Evolutionary conservation across 148 eudicot species (phyloP), one percentile per base, ranked within the genome.

Genomic region (Talinum fruticosum): DNA sequence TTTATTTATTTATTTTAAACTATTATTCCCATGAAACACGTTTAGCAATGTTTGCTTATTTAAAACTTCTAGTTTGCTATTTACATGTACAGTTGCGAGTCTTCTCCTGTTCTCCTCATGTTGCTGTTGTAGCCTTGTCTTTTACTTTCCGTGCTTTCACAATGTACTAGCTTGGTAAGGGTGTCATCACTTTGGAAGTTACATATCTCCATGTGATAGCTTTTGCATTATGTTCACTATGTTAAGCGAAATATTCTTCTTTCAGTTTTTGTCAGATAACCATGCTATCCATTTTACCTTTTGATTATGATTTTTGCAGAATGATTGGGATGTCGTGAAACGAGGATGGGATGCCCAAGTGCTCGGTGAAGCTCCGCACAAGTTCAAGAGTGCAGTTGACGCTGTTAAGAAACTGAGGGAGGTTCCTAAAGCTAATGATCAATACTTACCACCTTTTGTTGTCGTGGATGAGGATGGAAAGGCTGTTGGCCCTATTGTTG

Each of bases 271-370:
- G 72, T 36, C n/a, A n/a, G 29, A 23, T 7, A 74, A 78, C 14
- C 29, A 23, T 71, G 59, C 7, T 7, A 38, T 79, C 35, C 44
- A 59, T 78, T 65, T 62, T 47, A n/a, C 49, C 70, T 29, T 47
- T 75, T 32, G 32, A n/a, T n/a, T n/a, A n/a, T n/a, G n/a, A n/a
- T n/a, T 79, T 81, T 66, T 77, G 36, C 80, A 94, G 98, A 94
- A 94, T 76, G 98, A 94, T 71, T 94, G 98, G 98, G 85, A 80
- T 67, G 97, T 94, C 72, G 93, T 94, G 38, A 94, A 94, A 79
- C 88, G 98, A 54, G 98, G 98, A 36, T 94, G 98, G 98, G 97
- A 94, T 78, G 97, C 98, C 34, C 98, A 94, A 77, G 98, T 94
- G 74, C 96, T 94, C 75, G 98, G 98, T 69, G 97, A 94, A 89